Conservation (phyloP, 2,329 filamentous ascomycete species). For the Bretziella fagacearum region DNA sequence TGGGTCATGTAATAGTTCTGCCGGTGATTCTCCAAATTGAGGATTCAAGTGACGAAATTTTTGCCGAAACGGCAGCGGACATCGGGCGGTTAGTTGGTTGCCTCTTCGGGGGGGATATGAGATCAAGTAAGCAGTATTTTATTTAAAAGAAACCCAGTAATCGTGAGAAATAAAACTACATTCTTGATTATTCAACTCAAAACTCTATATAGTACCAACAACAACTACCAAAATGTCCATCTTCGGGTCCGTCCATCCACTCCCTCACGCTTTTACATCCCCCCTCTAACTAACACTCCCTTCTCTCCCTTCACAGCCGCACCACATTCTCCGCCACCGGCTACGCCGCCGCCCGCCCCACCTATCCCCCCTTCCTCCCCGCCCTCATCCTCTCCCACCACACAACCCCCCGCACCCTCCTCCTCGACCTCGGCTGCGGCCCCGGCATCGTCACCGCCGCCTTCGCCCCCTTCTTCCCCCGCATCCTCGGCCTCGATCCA, state of each 20-base stretch:
- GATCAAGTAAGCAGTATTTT: no score
- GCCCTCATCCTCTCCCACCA: constrained; percentile 38
- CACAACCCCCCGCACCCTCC: constrained; percentile 18
- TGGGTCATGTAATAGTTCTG: no score
- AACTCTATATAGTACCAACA: no score
- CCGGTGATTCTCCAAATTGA: no score
- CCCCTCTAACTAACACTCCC: constrained; percentile 2
- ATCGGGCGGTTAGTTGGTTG: no score
- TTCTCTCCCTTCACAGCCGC: constrained; percentile 31
- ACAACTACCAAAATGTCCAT: constrained; percentile 16
- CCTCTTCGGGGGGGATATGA: no score
- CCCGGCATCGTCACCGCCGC: constrained; percentile 40
- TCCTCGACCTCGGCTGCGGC: constrained; percentile 47
- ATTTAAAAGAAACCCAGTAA: no score
- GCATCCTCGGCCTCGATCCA: constrained; percentile 38
- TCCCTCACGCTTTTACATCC: neutral
- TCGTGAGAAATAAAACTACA: neutral
- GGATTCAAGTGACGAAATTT: no score
- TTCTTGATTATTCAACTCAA: neutral
- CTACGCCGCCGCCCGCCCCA: constrained; percentile 43
- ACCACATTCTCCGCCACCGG: constrained; percentile 36
- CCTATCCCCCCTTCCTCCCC: constrained; percentile 39
- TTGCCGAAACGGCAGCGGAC: no score
- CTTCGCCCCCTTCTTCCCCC: constrained; percentile 34
- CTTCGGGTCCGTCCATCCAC: constrained; percentile 17